These are phyloP conservation scores for Citrus australasica DNA, from an alignment of 345 rosid species.

Conservation along the genomic window DNA sequence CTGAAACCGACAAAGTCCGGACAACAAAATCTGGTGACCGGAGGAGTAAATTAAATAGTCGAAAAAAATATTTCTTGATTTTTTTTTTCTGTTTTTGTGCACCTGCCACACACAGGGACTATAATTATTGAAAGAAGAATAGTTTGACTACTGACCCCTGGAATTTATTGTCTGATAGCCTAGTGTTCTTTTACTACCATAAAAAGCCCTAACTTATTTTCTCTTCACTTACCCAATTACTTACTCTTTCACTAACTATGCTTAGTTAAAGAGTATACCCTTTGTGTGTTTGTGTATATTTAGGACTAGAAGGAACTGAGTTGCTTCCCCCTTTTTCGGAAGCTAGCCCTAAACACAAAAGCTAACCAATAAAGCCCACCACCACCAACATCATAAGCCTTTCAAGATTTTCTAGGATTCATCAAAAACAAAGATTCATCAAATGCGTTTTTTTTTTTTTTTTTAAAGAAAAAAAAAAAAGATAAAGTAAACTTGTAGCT, in stretches of 20 bases:
- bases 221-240: neutral
- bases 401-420: constrained; percentile 36
- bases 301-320: constrained; percentile 10
- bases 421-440: constrained; percentile 11
- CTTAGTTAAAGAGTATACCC: too few species aligned
- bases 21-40: too few species aligned
- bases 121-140: neutral
- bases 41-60: too few species aligned
- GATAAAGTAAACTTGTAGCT: constrained; percentile 7
- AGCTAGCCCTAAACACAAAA: constrained; percentile 9
- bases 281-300: neutral
- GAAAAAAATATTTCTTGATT: too few species aligned
- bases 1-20: too few species aligned
- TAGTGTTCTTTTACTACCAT: neutral
- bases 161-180: neutral
- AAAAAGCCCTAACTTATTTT: constrained; percentile 18
- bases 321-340: constrained; percentile 21
- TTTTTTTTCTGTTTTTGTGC: too few species aligned
- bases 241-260: neutral
- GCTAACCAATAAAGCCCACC: constrained; percentile 8
- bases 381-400: constrained; percentile 28
- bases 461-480: neutral
- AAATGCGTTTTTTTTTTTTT: neutral
- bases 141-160: neutral
- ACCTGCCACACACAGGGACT: neutral